Evolutionary conservation across 352 stramenopile genomes (phyloP).

Genomic region (Globisporangium cylindrosporum): DNA sequence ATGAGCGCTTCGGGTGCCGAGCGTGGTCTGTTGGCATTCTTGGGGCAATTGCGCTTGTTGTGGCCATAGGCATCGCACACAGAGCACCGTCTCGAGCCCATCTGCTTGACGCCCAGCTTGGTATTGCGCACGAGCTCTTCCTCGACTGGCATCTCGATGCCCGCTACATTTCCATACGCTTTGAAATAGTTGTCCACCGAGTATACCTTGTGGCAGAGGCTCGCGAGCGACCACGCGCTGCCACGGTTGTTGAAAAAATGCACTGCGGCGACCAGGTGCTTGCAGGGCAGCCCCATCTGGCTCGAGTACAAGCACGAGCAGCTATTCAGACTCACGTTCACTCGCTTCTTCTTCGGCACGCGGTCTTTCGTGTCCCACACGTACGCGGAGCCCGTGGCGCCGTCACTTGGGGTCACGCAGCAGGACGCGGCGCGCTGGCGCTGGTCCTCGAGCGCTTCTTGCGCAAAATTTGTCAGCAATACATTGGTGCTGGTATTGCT

Average conservation of each 20-base stretch:
- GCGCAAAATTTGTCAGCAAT: constrained; percentile 31
- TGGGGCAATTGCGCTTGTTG: constrained; percentile 43
- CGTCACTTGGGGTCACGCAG: constrained; percentile 38
- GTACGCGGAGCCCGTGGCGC: constrained; percentile 37
- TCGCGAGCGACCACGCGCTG: constrained; percentile 24
- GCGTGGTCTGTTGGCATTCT: neutral
- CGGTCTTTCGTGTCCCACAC: constrained; percentile 29
- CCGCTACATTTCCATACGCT: constrained; percentile 22
- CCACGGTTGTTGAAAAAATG: constrained; percentile 32
- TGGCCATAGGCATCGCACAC: constrained; percentile 36
- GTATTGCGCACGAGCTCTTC: constrained; percentile 40
- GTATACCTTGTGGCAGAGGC: constrained; percentile 32
- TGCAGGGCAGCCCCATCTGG: constrained; percentile 39
- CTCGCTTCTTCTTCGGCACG: constrained; percentile 35
- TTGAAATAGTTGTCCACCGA: constrained; percentile 25
- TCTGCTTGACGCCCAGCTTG: constrained; percentile 2
- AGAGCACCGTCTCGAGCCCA: constrained; percentile 30
- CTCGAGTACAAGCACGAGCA: constrained; percentile 37
- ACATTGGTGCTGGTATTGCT: too few species aligned
- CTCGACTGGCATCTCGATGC: constrained; percentile 36
- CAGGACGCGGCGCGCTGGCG: constrained; percentile 25
- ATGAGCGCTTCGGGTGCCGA: too few species aligned
- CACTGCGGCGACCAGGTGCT: constrained; percentile 32
- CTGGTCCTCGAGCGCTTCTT: constrained; percentile 28
- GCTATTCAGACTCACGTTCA: constrained; percentile 30